phyloP scores from a whole-genome alignment of 2,329 filamentous ascomycete species.

The Parafenestella ontariensis region DNA sequence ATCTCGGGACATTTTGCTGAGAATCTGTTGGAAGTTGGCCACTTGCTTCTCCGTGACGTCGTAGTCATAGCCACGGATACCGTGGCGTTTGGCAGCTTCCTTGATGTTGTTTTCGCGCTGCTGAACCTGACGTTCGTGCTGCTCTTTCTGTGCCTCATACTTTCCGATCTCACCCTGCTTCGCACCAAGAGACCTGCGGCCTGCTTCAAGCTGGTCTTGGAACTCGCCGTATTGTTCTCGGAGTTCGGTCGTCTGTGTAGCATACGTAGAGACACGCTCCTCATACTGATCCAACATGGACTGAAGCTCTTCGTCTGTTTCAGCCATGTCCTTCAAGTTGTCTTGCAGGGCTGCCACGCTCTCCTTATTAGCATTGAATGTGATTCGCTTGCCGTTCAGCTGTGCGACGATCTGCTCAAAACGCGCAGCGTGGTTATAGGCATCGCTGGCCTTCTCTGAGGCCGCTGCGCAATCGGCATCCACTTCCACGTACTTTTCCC shows the following conservation, averaged over 20 bases:
- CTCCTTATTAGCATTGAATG: constrained; percentile 72
- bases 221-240: constrained; percentile 71
- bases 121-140: constrained; percentile 80
- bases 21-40: constrained; percentile 76
- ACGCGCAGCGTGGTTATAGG: constrained; percentile 74
- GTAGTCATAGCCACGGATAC: constrained; percentile 83
- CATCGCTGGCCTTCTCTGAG: constrained; percentile 64
- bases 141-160: constrained; percentile 83
- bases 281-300: constrained; percentile 78
- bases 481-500: constrained; percentile 34
- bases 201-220: constrained; percentile 57
- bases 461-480: constrained; percentile 45
- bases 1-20: constrained; percentile 77
- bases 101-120: constrained; percentile 76
- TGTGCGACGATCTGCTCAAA: constrained; percentile 78
- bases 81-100: constrained; percentile 76
- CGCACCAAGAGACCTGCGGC: constrained; percentile 51
- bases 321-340: constrained; percentile 77
- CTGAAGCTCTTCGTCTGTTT: constrained; percentile 78
- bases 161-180: constrained; percentile 73
- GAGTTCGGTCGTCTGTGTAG: constrained; percentile 68
- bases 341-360: constrained; percentile 73
- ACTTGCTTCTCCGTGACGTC: constrained; percentile 78
- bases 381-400: constrained; percentile 77
- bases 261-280: constrained; percentile 71